Conservation (phyloP, 2,329 filamentous ascomycete species). For the Cytospora mali region DNA sequence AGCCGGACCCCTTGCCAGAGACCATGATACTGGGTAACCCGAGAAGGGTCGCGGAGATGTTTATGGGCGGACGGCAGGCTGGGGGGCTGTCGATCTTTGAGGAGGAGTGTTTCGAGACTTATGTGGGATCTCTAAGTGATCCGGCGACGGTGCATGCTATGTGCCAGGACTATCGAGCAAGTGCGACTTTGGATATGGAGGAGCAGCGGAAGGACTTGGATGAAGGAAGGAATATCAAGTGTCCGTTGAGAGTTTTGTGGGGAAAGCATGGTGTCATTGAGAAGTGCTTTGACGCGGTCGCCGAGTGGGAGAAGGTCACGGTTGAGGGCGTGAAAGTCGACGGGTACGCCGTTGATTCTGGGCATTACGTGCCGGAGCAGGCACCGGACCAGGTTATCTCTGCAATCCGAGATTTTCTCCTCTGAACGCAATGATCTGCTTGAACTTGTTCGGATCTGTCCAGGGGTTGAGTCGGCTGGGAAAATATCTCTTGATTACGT, state of each 20-base stretch:
- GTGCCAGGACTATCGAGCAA: constrained; percentile 60
- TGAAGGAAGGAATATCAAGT: constrained; percentile 46
- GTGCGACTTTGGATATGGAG: constrained; percentile 54
- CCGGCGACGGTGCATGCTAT: constrained; percentile 47
- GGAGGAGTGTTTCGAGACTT: constrained; percentile 42
- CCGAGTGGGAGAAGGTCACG: constrained; percentile 54
- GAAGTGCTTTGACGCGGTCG: constrained; percentile 49
- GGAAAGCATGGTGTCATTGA: constrained; percentile 52
- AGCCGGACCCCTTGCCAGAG: constrained; percentile 54
- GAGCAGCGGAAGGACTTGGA: constrained; percentile 49
- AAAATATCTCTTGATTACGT: too few species aligned
- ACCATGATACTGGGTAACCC: constrained; percentile 45
- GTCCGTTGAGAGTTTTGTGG: constrained; percentile 54
- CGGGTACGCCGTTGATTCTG: constrained; percentile 48
- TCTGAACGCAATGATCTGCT: background rate
- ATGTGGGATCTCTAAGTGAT: constrained; percentile 46
- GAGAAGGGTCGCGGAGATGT: constrained; percentile 45
- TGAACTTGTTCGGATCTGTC: background rate
- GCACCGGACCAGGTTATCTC: constrained; percentile 48
- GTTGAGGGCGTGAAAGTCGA: constrained; percentile 39
- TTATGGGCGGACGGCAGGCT: constrained; percentile 44
- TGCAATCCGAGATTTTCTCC: constrained; percentile 43
- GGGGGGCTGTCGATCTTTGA: constrained; percentile 41
- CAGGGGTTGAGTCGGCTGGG: background rate
- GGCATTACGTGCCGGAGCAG: constrained; percentile 56